Conservation (phyloP, 768 basidiomycete genomes). For the Tephrocybe sp. region DNA sequence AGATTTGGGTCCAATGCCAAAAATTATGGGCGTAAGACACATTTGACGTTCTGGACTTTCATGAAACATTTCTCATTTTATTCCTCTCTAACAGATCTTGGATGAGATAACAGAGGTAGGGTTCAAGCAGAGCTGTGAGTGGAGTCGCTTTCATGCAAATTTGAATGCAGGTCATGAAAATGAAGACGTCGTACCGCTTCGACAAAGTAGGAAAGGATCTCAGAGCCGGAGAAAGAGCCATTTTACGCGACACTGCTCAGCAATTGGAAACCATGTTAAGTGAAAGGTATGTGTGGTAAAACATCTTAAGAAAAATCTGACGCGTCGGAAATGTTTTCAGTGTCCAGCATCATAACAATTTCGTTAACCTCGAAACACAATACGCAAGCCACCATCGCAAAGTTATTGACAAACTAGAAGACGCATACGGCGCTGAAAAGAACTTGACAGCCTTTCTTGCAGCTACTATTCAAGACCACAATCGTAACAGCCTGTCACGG, state of each 20-base stretch:
- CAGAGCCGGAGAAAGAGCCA: conserved; percentile 40
- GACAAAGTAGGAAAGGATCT: conserved; percentile 46
- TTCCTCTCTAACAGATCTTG: conserved; percentile 38
- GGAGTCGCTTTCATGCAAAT: neutral
- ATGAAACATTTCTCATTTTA: neutral
- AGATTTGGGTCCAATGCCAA: conserved; percentile 7
- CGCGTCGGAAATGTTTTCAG: conserved; percentile 27
- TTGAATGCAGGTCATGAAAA: conserved; percentile 41
- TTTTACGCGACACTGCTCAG: conserved; percentile 45
- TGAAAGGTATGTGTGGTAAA: conserved; percentile 36
- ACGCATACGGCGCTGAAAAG: conserved; percentile 39
- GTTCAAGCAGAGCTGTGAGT: neutral
- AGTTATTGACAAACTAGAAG: conserved; percentile 40
- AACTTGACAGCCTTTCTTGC: conserved; percentile 34
- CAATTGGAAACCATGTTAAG: conserved; percentile 44
- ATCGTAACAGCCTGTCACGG: conserved; percentile 46
- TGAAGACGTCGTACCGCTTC: conserved; percentile 48
- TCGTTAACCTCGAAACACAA: conserved; percentile 56
- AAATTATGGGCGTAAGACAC: conserved; percentile 43
- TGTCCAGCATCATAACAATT: conserved; percentile 46
- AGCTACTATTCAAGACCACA: conserved; percentile 45
- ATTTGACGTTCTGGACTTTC: neutral
- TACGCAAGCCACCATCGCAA: conserved; percentile 45
- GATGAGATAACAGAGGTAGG: conserved; percentile 48
- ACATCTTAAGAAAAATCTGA: conserved; percentile 1